A percentile compares a stretch with the other conserved stretches of the same genome.
Conservation (phyloP, 1,139 yeast species). For the Debaryomyces sp. region DNA sequence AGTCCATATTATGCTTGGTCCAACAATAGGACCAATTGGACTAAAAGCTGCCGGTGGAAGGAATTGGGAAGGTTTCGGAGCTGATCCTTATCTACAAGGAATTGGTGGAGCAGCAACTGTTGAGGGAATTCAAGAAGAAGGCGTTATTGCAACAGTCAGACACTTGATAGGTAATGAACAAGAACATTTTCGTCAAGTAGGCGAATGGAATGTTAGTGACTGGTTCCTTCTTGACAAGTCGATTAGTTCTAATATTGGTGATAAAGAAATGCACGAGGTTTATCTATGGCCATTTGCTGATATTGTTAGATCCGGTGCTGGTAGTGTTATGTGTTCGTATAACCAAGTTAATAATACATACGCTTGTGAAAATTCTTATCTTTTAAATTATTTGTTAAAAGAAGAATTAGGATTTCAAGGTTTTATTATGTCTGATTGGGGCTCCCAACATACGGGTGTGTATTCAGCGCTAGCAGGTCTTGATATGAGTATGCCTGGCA, state of each 20-base stretch:
- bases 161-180: slow-evolving; percentile 66
- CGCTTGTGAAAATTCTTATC: slow-evolving; percentile 63
- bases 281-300: slow-evolving; percentile 73
- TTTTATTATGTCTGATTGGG: slow-evolving; percentile 68
- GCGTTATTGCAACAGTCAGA: slow-evolving; percentile 57
- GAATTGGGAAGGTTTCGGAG: slow-evolving; percentile 68
- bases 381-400: slow-evolving; percentile 57
- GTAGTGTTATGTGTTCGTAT: slow-evolving; percentile 64
- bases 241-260: slow-evolving; percentile 57
- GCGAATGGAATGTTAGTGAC: slow-evolving; percentile 53
- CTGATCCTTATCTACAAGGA: slow-evolving; percentile 67
- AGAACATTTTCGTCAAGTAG: slow-evolving; percentile 63
- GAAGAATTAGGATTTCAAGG: slow-evolving; percentile 71
- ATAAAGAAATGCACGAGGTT: slow-evolving; percentile 63
- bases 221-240: slow-evolving; percentile 44
- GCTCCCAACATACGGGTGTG: slow-evolving; percentile 62
- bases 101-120: slow-evolving; percentile 55
- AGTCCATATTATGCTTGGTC: slow-evolving; percentile 64
- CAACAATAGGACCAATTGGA: slow-evolving; percentile 67
- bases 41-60: slow-evolving; percentile 65
- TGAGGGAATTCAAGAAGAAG: slow-evolving; percentile 60
- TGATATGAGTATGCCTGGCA: slow-evolving; percentile 74
- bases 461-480: slow-evolving; percentile 60
- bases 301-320: slow-evolving; percentile 61
- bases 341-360: slow-evolving; percentile 60